Conservation (phyloP, 345 rosid genomes). For the Kandelia obovata region DNA sequence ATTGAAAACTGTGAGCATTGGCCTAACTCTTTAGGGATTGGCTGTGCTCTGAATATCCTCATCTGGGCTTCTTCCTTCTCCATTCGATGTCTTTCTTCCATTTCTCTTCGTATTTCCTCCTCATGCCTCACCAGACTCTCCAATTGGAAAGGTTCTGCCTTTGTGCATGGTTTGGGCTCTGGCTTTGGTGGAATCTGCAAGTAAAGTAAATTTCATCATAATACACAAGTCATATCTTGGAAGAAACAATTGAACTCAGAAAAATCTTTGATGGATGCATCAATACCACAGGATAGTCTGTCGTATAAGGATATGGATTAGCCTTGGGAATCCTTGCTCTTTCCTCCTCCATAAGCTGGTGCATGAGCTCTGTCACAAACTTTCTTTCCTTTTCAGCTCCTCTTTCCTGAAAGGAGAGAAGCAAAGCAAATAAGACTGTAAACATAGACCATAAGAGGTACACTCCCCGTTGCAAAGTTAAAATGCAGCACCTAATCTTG, state of each 20-base stretch:
- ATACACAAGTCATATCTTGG: neutral
- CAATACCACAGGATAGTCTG: slow-evolving; percentile 92
- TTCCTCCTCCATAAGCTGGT: slow-evolving; percentile 70
- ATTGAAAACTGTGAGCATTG: neutral
- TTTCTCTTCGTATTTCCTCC: slow-evolving; percentile 76
- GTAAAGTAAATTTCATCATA: neutral
- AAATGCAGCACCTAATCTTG: no score
- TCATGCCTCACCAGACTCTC: slow-evolving; percentile 86
- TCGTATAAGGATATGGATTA: slow-evolving; percentile 88
- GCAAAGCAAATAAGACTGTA: neutral
- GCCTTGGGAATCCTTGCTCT: slow-evolving; percentile 74
- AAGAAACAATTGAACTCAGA: neutral
- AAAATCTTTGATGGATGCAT: neutral
- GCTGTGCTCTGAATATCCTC: slow-evolving; percentile 79
- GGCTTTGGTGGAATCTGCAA: slow-evolving; percentile 87
- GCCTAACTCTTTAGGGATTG: slow-evolving; percentile 70
- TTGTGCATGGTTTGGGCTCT: slow-evolving; percentile 75
- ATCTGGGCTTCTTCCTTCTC: slow-evolving; percentile 67
- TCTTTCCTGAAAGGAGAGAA: slow-evolving; percentile 58
- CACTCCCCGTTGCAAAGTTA: no score
- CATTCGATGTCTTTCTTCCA: slow-evolving; percentile 68
- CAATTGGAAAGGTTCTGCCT: slow-evolving; percentile 78
- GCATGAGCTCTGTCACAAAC: slow-evolving; percentile 52
- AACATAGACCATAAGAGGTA: neutral
- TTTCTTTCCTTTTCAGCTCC: slow-evolving; percentile 81